Evolutionary conservation across 2,329 filamentous ascomycete genomes (phyloP).

Genomic region (Aspergillus brasiliensis): DNA sequence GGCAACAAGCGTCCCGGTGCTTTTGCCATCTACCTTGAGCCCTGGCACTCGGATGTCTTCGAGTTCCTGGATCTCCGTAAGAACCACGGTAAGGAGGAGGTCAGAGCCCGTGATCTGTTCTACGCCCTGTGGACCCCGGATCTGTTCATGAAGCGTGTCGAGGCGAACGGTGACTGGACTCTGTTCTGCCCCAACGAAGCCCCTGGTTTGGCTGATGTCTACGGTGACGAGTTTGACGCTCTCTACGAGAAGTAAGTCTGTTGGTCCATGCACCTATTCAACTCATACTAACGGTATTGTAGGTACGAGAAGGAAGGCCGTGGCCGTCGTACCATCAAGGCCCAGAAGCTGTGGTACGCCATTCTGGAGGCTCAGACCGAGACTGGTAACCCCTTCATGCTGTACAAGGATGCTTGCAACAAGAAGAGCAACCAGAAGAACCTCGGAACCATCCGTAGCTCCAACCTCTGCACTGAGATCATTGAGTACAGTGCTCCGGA

Average conservation of each 20-base stretch:
- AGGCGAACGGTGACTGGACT: constrained; percentile 95
- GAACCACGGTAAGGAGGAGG: constrained; percentile 99
- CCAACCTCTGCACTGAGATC: constrained; percentile 98
- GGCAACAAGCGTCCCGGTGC: constrained; percentile 99
- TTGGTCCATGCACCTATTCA: not conserved
- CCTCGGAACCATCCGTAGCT: constrained; percentile 95
- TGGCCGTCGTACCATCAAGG: constrained; percentile 88
- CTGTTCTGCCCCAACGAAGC: constrained; percentile 98
- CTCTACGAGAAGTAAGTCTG: constrained; percentile 69
- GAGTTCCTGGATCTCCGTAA: constrained; percentile 97
- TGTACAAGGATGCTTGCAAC: constrained; percentile 99
- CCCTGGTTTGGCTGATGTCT: constrained; percentile 91
- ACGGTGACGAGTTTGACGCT: constrained; percentile 95
- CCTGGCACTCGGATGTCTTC: constrained; percentile 97
- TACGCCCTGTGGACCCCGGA: constrained; percentile 98
- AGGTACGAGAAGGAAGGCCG: constrained; percentile 86
- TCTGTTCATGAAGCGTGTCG: constrained; percentile 99
- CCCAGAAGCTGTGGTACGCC: constrained; percentile 99
- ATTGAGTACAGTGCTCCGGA: constrained; percentile 96
- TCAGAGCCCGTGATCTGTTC: constrained; percentile 95
- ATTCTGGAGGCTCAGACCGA: constrained; percentile 98
- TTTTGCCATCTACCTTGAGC: constrained; percentile 98
- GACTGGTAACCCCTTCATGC: constrained; percentile 98
- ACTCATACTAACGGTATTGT: constrained; percentile 11
- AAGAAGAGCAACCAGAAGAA: constrained; percentile 99